Evolutionary conservation across 2,329 filamentous ascomycete species (phyloP), one percentile per base, ranked within the genome.

Genomic region (Colletotrichum eleusines): DNA sequence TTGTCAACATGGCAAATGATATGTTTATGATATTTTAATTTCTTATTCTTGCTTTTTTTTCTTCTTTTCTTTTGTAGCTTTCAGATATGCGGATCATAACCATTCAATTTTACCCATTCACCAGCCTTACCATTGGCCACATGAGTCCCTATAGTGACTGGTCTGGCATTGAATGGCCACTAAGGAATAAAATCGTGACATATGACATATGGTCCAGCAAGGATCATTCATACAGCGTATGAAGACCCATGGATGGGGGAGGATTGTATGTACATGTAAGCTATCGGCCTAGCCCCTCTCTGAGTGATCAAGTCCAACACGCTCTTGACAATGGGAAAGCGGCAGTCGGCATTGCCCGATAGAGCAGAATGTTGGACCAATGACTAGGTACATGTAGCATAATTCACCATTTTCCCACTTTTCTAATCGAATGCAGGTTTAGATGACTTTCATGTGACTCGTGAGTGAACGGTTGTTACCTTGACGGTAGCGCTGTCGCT

Each of bases 21-120:
- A 18, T 38, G 5, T 38, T 44, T n/a, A 63, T 59, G 68, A 71
- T 71, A 71, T 68, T n/a, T 64, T 58, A n/a, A 42, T 51, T 66
- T 54, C 28, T n/a, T n/a, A n/a, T n/a, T n/a, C n/a, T n/a, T n/a
- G n/a, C 44, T 59, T 65, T 42, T 50, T 33, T 33, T 33, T 33
- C 31, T 33, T 33, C 31, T 33, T 33, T n/a, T n/a, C n/a, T n/a
- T n/a, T n/a, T n/a, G n/a, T n/a, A n/a, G n/a, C n/a, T n/a, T n/a
- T 58, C 40, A 67, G 57, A 63, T 26, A 14, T 48, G 9, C 20
- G 23, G 38, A 44, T 58, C 5, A 35, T 40, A 26, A 44, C 20
- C 5, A 44, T 38, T 26, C 5, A 18, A 31, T 44, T 59, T 46
- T 16, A 46, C 31, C 11, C 20, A 11, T n/a, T 23, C n/a, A n/a